phyloP scores from a whole-genome alignment of 768 basidiomycete genomes.

The Collybiopsis luxurians region DNA sequence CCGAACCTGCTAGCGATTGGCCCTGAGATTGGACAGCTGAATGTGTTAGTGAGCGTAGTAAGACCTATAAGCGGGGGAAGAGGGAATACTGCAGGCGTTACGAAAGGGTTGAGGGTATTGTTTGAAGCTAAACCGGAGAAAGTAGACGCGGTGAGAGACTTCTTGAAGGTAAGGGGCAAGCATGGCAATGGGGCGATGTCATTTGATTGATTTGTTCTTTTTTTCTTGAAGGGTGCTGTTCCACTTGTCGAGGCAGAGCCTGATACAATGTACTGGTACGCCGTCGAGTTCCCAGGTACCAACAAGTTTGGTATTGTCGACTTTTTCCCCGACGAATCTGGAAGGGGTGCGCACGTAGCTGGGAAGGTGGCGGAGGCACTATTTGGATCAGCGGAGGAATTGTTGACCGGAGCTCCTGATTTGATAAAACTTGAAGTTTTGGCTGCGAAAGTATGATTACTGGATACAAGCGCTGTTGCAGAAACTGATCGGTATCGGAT shows the following conservation, averaged over 20 bases:
- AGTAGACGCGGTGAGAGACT: slow-evolving; percentile 30
- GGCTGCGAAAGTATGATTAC: slow-evolving; percentile 24
- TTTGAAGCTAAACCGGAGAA: slow-evolving; percentile 35
- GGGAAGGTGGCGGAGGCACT: slow-evolving; percentile 34
- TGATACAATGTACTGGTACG: slow-evolving; percentile 35
- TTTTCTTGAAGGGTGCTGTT: slow-evolving; percentile 22
- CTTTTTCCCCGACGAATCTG: slow-evolving; percentile 32
- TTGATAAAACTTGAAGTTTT: slow-evolving; percentile 31
- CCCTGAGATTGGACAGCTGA: slow-evolving; percentile 24
- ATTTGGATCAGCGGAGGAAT: slow-evolving; percentile 27
- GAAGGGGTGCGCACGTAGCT: slow-evolving; percentile 27
- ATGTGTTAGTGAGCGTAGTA: slow-evolving; percentile 31
- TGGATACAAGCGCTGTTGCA: too few species aligned
- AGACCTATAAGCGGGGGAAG: slow-evolving; percentile 10
- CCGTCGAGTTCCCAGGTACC: slow-evolving; percentile 33
- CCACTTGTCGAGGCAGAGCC: slow-evolving; percentile 32
- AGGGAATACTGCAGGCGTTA: slow-evolving; percentile 23
- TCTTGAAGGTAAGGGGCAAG: slow-evolving; percentile 35
- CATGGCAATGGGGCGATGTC: too few species aligned
- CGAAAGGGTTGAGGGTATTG: slow-evolving; percentile 28
- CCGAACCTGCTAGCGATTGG: slow-evolving; percentile 22
- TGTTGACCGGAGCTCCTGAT: slow-evolving; percentile 27
- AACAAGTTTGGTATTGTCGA: slow-evolving; percentile 35
- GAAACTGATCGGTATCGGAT: too few species aligned
- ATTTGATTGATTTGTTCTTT: slow-evolving; percentile 4